Evolutionary conservation across 768 basidiomycete genomes (phyloP).

Genomic region (Scleroderma citrinum): DNA sequence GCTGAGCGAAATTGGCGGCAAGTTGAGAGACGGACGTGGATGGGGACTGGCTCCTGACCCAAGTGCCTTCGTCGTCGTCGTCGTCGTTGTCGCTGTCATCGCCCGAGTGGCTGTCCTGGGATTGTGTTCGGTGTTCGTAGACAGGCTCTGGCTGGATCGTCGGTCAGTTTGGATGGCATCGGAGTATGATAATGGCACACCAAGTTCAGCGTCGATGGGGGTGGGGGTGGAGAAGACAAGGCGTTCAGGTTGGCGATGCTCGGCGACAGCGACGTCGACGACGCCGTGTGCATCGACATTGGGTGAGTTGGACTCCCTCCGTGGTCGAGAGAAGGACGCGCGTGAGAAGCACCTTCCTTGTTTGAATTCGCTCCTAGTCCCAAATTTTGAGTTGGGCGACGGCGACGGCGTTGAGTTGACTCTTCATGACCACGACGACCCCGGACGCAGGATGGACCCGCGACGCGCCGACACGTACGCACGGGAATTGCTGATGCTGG

Average conservation of each 20-base stretch:
- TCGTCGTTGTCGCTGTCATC: conserved; percentile 33
- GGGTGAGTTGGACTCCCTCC: no score
- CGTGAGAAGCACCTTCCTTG: conserved; percentile 22
- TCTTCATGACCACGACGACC: conserved; percentile 27
- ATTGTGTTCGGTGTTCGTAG: conserved; percentile 40
- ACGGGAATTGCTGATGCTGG: neutral
- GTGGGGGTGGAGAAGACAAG: conserved; percentile 28
- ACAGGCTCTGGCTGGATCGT: conserved; percentile 40
- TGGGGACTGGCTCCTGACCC: conserved; percentile 41
- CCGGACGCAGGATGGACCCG: conserved; percentile 21
- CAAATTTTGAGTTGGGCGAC: conserved; percentile 4
- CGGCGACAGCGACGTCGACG: conserved; percentile 28
- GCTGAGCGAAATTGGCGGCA: conserved; percentile 69
- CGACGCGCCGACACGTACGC: conserved; percentile 33
- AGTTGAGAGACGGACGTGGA: conserved; percentile 68
- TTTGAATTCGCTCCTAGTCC: conserved; percentile 10
- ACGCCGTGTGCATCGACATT: conserved; percentile 18
- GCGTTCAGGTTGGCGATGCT: conserved; percentile 30
- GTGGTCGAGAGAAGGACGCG: conserved; percentile 1
- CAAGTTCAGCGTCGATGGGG: conserved; percentile 36
- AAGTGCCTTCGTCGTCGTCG: conserved; percentile 19
- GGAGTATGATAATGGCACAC: conserved; percentile 18
- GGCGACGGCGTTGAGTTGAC: no score
- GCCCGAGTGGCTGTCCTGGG: conserved; percentile 43
- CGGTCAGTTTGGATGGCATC: conserved; percentile 7